These are phyloP conservation scores for Sporothrix variecibatus DNA, from an alignment of 2,329 filamentous ascomycete genomes.

Conservation along the genomic window DNA sequence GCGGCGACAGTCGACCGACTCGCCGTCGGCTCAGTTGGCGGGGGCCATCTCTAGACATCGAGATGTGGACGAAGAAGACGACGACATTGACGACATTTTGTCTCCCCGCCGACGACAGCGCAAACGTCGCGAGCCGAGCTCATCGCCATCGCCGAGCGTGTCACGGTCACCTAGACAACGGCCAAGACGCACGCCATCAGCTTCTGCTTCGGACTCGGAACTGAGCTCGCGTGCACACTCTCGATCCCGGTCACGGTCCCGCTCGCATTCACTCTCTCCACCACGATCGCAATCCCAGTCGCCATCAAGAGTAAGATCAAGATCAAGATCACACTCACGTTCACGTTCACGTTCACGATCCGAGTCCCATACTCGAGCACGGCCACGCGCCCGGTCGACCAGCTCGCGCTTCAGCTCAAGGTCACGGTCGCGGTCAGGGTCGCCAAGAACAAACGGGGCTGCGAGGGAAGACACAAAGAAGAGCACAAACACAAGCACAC, in stretches of 20 bases:
- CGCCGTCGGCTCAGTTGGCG: conserved; percentile 29
- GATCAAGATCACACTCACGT: neutral
- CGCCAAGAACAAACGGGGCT: conserved; percentile 31
- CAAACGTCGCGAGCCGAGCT: neutral
- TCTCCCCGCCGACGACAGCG: neutral
- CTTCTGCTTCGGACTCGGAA: neutral
- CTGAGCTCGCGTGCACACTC: neutral
- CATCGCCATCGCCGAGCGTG: neutral
- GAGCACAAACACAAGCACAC: neutral
- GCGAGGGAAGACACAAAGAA: neutral
- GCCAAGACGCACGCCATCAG: neutral
- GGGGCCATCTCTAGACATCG: conserved; percentile 23
- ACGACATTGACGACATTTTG: neutral
- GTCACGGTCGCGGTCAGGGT: conserved; percentile 37
- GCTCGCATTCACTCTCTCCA: neutral
- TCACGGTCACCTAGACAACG: neutral
- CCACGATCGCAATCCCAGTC: neutral
- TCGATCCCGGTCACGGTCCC: neutral
- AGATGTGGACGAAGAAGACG: neutral
- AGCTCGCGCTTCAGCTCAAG: neutral
- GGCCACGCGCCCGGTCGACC: neutral
- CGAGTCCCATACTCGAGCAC: conserved; percentile 33
- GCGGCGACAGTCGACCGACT: conserved; percentile 20
- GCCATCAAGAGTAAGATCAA: neutral
- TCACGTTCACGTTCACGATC: conserved; percentile 31